Percentiles rank a stretch among this genome's conserved stretches.
Evolutionary conservation across 2,329 filamentous ascomycete genomes (phyloP).

Genomic region (Dothideomycetidae sp.): DNA sequence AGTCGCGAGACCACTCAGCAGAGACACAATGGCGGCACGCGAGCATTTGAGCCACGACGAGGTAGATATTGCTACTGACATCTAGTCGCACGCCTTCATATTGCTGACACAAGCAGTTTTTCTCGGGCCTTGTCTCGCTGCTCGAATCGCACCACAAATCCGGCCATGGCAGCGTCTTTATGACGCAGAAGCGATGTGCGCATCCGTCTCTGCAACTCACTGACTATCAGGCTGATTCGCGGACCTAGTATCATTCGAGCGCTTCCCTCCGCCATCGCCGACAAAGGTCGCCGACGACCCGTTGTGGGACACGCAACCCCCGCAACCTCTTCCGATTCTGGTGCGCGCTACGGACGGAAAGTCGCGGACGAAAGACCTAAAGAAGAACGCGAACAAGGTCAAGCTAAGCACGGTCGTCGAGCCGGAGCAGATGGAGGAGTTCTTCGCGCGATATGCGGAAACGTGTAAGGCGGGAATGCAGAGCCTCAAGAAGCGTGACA

Average conservation of each 20-base stretch:
- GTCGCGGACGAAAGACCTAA: conserved; percentile 21
- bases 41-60: conserved; percentile 47
- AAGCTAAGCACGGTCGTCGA: conserved; percentile 77
- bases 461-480: conserved; percentile 81
- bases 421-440: conserved; percentile 59
- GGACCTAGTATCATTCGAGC: conserved; percentile 28
- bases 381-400: conserved; percentile 45
- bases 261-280: conserved; percentile 22
- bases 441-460: conserved; percentile 78
- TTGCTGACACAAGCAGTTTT: conserved; percentile 47
- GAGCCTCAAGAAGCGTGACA: conserved; percentile 80
- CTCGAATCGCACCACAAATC: conserved; percentile 53
- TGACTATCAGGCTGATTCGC: neutral
- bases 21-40: conserved; percentile 31
- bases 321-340: conserved; percentile 54
- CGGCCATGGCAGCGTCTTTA: conserved; percentile 57
- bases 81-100: conserved; percentile 2
- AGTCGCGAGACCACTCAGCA: conserved; percentile 6
- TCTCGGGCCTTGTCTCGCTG: conserved; percentile 51
- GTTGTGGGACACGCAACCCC: conserved; percentile 46
- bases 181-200: conserved; percentile 64
- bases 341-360: conserved; percentile 74
- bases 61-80: conserved; percentile 25
- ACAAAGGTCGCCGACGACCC: conserved; percentile 34
- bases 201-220: conserved; percentile 5